phyloP scores from a whole-genome alignment of 139 green algal genomes.

The Chlorella sp. region DNA sequence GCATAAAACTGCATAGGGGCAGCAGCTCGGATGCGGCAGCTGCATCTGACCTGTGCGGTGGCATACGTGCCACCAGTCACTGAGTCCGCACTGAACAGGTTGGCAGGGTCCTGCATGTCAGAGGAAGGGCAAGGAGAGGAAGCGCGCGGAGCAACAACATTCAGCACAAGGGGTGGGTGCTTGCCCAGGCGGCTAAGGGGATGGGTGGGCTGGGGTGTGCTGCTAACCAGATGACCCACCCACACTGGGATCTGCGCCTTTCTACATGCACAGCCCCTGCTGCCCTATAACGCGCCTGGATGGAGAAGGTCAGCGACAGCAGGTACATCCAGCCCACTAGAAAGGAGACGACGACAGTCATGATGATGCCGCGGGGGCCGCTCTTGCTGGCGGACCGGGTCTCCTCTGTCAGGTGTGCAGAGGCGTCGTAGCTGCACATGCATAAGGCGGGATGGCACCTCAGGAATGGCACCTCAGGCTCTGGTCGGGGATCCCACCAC shows the following conservation, averaged over 20 bases:
- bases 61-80: constrained; percentile 10
- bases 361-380: constrained; percentile 15
- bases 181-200: no score
- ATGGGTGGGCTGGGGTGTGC: no score
- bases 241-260: no score
- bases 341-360: constrained; percentile 39
- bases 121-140: no score
- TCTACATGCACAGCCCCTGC: no score
- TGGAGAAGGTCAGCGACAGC: constrained; percentile 52
- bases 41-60: neutral
- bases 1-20: no score
- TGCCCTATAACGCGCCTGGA: constrained; percentile 30
- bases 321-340: constrained; percentile 43
- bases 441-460: neutral
- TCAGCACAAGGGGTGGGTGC: neutral
- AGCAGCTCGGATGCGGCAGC: no score
- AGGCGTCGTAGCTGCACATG: constrained; percentile 42
- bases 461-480: no score
- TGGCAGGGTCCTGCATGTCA: constrained; percentile 12
- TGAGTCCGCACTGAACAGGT: constrained; percentile 4
- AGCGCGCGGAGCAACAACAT: neutral
- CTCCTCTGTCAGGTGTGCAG: constrained; percentile 55
- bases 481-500: no score
- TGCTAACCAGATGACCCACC: neutral
- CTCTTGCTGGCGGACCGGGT: constrained; percentile 35